Conservation (phyloP, 2,329 filamentous ascomycete species). For the Periconia sp. region DNA sequence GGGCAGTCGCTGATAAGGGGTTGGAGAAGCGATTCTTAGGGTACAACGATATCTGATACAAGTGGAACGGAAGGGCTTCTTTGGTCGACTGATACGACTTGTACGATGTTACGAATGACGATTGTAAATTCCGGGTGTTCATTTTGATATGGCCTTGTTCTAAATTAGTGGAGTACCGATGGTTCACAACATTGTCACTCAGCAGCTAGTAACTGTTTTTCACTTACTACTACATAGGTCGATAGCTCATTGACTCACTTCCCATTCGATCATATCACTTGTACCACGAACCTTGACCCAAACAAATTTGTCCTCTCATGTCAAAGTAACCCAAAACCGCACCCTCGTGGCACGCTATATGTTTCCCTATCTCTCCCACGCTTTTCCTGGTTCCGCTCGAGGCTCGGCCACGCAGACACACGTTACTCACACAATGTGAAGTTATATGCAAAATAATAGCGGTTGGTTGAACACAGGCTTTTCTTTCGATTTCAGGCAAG, state of each 20-base stretch:
- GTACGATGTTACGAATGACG: conserved; percentile 25
- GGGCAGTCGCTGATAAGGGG: conserved; percentile 49
- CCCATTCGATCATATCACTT: neutral
- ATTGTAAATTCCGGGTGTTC: neutral
- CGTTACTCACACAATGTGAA: neutral
- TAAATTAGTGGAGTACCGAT: conserved; percentile 2
- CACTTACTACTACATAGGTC: neutral
- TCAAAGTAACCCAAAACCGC: no score
- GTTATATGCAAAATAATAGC: neutral
- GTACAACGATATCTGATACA: conserved; percentile 51
- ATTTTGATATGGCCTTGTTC: neutral
- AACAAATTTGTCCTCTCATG: no score
- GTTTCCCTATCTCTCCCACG: no score
- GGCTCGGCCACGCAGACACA: no score
- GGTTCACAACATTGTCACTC: neutral
- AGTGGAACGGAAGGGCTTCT: neutral
- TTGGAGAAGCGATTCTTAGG: conserved; percentile 51
- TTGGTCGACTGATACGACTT: conserved; percentile 11
- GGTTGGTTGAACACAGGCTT: neutral
- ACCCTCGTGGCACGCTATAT: no score
- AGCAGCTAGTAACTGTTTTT: conserved; percentile 2
- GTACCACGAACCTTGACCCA: neutral
- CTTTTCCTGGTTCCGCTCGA: no score
- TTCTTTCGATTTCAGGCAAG: neutral
- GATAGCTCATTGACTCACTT: neutral